Conservation (phyloP, 345 rosid genomes). For the Triadica sebifera region DNA sequence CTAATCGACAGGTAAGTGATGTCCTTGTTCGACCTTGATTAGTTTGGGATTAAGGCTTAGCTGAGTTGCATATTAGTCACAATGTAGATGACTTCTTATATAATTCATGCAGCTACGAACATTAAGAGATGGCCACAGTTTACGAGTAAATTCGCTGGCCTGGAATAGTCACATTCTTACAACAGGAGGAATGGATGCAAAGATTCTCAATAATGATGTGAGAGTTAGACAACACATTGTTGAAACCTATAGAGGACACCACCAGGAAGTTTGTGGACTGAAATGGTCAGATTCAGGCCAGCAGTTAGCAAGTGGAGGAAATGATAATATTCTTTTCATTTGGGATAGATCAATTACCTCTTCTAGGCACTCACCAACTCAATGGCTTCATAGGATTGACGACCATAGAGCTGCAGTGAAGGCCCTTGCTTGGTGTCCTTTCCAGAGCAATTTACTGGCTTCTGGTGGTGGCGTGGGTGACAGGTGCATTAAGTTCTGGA, state of each 20-base stretch:
- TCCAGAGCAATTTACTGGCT: slow-evolving; percentile 47
- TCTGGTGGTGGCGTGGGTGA: slow-evolving; percentile 28
- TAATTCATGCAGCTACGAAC: slow-evolving; percentile 24
- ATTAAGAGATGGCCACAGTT: slow-evolving; percentile 33
- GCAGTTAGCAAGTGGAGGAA: slow-evolving; percentile 10
- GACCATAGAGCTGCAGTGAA: slow-evolving; percentile 53
- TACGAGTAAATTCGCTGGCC: slow-evolving; percentile 15
- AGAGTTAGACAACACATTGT: slow-evolving; percentile 42
- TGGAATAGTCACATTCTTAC: slow-evolving; percentile 29
- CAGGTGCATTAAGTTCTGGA: slow-evolving; percentile 22
- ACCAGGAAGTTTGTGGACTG: slow-evolving; percentile 7
- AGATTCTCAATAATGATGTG: slow-evolving; percentile 49
- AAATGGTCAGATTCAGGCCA: slow-evolving; percentile 11
- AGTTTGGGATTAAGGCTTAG: not conserved
- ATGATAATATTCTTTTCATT: slow-evolving; percentile 42
- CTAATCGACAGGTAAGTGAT: slow-evolving; percentile 25
- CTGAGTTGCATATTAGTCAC: not conserved
- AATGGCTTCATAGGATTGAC: slow-evolving; percentile 48
- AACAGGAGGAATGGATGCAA: slow-evolving; percentile 48
- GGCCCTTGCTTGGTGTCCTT: slow-evolving; percentile 63
- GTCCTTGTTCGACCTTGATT: not conserved
- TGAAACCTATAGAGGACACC: slow-evolving; percentile 15
- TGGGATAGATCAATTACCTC: slow-evolving; percentile 52
- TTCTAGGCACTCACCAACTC: slow-evolving; percentile 37
- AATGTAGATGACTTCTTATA: not conserved